Evolutionary conservation across 2,329 filamentous ascomycete species (phyloP).

Genomic region (Botryotinia globosa): DNA sequence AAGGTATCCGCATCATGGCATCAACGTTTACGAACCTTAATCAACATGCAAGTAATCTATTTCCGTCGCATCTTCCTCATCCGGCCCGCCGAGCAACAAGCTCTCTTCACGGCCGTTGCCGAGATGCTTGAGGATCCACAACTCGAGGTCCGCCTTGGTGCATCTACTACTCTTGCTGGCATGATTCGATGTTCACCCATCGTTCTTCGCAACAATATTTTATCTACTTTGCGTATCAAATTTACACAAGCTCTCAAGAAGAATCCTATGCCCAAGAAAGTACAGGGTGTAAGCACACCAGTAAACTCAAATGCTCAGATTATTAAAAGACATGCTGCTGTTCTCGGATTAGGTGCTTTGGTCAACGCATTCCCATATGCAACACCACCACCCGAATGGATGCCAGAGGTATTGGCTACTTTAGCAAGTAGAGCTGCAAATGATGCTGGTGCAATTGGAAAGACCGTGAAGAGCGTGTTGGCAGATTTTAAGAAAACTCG

Average conservation of each 20-base stretch:
- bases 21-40: constrained; percentile 86
- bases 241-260: constrained; percentile 76
- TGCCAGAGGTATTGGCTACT: constrained; percentile 86
- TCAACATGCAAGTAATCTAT: constrained; percentile 99
- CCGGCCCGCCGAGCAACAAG: constrained; percentile 67
- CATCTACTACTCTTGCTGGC: constrained; percentile 87
- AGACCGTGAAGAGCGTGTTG: constrained; percentile 89
- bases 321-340: constrained; percentile 81
- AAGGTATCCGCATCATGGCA: constrained; percentile 86
- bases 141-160: constrained; percentile 89
- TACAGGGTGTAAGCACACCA: constrained; percentile 64
- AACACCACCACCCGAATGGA: constrained; percentile 87
- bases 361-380: constrained; percentile 96
- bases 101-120: constrained; percentile 87
- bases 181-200: constrained; percentile 97
- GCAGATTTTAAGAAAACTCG: constrained; percentile 99
- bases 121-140: constrained; percentile 91
- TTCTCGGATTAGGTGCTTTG: constrained; percentile 84
- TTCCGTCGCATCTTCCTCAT: constrained; percentile 94
- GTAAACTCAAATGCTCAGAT: constrained; percentile 73
- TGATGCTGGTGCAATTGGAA: constrained; percentile 89
- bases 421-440: constrained; percentile 81
- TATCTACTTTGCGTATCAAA: constrained; percentile 69
- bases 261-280: constrained; percentile 83
- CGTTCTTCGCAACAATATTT: constrained; percentile 72